Evolutionary conservation across 2,329 filamentous ascomycete species (phyloP).

Genomic region (Colletotrichum chrysophilum): DNA sequence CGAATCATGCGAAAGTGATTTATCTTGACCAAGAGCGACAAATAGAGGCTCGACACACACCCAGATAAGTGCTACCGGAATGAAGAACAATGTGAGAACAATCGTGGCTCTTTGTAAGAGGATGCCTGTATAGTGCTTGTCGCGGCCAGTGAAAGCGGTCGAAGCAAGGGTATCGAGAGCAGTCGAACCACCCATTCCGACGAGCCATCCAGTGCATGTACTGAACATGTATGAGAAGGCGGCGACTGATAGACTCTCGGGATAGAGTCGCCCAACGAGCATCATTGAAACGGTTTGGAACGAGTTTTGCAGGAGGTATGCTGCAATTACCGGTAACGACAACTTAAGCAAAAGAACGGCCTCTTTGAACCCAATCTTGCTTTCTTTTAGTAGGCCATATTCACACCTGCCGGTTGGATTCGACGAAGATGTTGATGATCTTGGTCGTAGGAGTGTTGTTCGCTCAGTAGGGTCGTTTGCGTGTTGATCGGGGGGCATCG

Average conservation of each 20-base stretch:
- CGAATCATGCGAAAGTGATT: background rate
- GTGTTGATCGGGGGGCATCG: too few species aligned
- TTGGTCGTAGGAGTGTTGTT: too few species aligned
- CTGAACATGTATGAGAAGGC: background rate
- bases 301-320: background rate
- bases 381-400: too few species aligned
- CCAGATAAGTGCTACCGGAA: background rate
- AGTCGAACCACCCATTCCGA: background rate
- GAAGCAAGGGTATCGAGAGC: background rate
- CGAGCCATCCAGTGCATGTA: background rate
- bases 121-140: background rate
- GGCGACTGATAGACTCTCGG: background rate
- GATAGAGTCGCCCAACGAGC: background rate
- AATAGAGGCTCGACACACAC: background rate
- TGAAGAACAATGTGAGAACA: background rate
- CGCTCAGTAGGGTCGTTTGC: too few species aligned
- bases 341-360: background rate
- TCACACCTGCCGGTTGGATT: too few species aligned
- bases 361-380: too few species aligned
- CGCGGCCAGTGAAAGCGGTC: background rate
- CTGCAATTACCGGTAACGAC: background rate
- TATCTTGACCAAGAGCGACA: background rate
- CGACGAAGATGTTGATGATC: too few species aligned
- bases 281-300: background rate
- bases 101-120: background rate